These are phyloP conservation scores for Tulasnella sp. DNA, from an alignment of 768 basidiomycete genomes.

Conservation along the genomic window DNA sequence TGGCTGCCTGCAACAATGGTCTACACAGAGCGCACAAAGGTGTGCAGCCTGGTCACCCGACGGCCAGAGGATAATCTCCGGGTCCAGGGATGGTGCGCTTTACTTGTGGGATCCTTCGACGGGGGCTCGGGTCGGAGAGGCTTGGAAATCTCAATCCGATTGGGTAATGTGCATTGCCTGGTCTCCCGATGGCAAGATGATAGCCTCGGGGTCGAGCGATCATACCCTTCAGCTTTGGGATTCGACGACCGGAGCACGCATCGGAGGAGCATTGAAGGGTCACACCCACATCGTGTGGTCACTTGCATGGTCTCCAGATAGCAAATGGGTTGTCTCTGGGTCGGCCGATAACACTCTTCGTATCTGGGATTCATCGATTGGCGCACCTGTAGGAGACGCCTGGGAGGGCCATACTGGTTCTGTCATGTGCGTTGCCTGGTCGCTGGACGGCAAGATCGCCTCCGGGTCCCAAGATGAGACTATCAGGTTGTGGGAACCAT, in stretches of 20 bases:
- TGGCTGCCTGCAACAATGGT: too few relatives aligned
- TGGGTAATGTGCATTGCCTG: neutral
- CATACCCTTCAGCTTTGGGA: conserved; percentile 21
- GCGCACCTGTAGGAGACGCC: neutral
- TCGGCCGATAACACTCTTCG: neutral
- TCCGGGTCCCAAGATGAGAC: too few relatives aligned
- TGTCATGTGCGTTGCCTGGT: too few relatives aligned
- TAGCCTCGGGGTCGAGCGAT: neutral
- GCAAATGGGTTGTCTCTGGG: conserved; percentile 6
- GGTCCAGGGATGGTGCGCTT: neutral
- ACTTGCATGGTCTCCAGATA: neutral
- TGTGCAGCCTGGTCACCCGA: neutral
- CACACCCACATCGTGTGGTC: neutral
- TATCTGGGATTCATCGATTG: neutral
- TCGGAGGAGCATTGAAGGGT: neutral
- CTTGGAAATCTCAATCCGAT: neutral
- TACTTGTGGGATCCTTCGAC: neutral
- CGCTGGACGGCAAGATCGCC: too few relatives aligned
- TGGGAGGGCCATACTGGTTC: too few relatives aligned
- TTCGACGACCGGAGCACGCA: conserved; percentile 22
- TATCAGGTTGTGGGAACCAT: too few relatives aligned
- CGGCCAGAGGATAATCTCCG: neutral
- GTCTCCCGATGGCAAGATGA: neutral
- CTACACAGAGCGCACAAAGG: too few relatives aligned
- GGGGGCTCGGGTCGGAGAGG: neutral